Percentiles rank a stretch among this genome's conserved stretches.
Evolutionary conservation across 768 basidiomycete species (phyloP).

Genomic region (Tephrocybe sp.): DNA sequence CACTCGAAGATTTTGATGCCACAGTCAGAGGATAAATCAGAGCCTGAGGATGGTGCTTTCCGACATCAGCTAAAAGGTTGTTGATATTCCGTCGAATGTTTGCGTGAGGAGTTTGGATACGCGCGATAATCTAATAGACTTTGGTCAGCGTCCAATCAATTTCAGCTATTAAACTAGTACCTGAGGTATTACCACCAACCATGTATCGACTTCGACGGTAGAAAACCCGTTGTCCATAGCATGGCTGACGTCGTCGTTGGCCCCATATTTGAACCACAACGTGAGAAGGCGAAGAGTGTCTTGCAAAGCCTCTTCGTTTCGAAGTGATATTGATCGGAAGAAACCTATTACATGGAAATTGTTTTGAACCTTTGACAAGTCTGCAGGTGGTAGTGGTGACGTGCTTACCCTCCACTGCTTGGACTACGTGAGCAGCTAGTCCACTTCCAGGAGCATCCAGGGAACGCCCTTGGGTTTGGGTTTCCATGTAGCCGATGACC

Average conservation of each 20-base stretch:
- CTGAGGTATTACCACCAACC: constrained; percentile 98
- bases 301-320: constrained; percentile 88
- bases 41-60: constrained; percentile 96
- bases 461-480: constrained; percentile 51
- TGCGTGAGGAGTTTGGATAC: constrained; percentile 90
- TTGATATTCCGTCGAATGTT: constrained; percentile 90
- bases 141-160: background rate
- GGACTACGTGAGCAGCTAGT: constrained; percentile 81
- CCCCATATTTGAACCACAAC: constrained; percentile 97
- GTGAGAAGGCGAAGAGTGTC: constrained; percentile 92
- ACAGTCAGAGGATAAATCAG: constrained; percentile 95
- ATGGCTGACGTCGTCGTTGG: constrained; percentile 83
- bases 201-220: constrained; percentile 92
- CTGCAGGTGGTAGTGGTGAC: background rate
- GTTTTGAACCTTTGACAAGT: background rate
- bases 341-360: constrained; percentile 54
- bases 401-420: constrained; percentile 83
- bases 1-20: constrained; percentile 92
- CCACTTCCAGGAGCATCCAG: constrained; percentile 58
- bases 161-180: constrained; percentile 37
- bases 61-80: constrained; percentile 84
- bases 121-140: constrained; percentile 81
- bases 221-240: constrained; percentile 87
- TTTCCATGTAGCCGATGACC: constrained; percentile 80
- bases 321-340: constrained; percentile 90